phyloP scores from a whole-genome alignment of 2,329 filamentous ascomycete species.

The Sporothrix euskadiensis region DNA sequence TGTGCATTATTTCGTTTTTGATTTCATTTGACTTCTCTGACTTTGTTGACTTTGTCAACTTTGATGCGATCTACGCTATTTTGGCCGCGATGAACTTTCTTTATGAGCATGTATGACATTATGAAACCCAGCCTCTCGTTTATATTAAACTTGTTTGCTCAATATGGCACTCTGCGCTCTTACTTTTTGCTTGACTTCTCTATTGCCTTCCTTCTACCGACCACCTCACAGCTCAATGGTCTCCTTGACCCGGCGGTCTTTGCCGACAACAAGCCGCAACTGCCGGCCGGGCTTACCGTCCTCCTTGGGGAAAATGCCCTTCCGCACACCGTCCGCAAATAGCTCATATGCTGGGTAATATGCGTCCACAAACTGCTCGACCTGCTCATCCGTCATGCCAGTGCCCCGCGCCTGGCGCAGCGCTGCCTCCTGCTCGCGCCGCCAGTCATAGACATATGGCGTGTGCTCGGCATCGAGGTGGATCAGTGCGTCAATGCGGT shows the following conservation, averaged over 20 bases:
- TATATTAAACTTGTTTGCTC: not conserved
- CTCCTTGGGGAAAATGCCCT: constrained; percentile 58
- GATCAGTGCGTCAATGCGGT: constrained; percentile 55
- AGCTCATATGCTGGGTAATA: constrained; percentile 74
- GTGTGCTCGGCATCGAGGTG: constrained; percentile 70
- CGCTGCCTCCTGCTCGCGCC: constrained; percentile 74
- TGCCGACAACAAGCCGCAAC: constrained; percentile 62
- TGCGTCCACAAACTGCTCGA: constrained; percentile 69
- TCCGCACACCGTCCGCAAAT: constrained; percentile 60
- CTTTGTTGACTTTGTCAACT: not conserved
- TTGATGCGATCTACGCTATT: not conserved
- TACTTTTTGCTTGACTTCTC: not conserved
- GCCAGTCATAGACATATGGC: constrained; percentile 80
- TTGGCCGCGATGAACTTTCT: not conserved
- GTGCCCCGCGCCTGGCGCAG: constrained; percentile 66
- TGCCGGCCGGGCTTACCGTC: constrained; percentile 53
- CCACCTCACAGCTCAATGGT: constrained; percentile 48
- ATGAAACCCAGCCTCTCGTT: not conserved
- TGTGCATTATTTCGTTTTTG: not conserved
- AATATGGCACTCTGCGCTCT: not conserved
- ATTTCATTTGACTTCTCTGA: not conserved
- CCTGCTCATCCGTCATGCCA: constrained; percentile 82
- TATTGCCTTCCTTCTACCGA: not conserved
- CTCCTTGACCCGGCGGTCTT: constrained; percentile 60
- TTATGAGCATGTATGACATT: not conserved